Evolutionary conservation across 1,284 basidiomycete species (phyloP).

Genomic region (Exobasidium cylindrosporum): DNA sequence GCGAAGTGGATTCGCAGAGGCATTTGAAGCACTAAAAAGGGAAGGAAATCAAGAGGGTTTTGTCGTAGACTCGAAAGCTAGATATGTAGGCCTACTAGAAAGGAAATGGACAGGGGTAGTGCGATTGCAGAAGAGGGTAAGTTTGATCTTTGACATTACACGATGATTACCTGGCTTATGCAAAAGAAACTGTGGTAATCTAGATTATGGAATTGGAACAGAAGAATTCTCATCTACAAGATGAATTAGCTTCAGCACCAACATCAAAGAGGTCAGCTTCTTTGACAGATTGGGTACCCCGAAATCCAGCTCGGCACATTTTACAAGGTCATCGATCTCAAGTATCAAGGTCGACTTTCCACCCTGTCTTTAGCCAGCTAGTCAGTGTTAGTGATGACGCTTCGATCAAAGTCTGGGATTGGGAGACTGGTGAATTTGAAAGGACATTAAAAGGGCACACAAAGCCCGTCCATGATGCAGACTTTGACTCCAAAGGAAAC

Average conservation of each 20-base stretch:
- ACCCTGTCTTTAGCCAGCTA: slow-evolving; percentile 77
- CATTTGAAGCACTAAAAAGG: slow-evolving; percentile 66
- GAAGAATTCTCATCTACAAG: slow-evolving; percentile 69
- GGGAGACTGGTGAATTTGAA: slow-evolving; percentile 90
- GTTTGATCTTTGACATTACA: slow-evolving; percentile 20
- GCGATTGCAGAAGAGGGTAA: slow-evolving; percentile 84
- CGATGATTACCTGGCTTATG: slow-evolving; percentile 64
- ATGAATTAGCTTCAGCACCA: slow-evolving; percentile 66
- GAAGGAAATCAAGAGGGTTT: slow-evolving; percentile 65
- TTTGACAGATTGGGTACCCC: slow-evolving; percentile 76
- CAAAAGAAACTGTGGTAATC: slow-evolving; percentile 92
- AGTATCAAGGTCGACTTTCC: slow-evolving; percentile 77
- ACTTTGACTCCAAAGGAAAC: slow-evolving; percentile 80
- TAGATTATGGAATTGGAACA: slow-evolving; percentile 69
- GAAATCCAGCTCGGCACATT: slow-evolving; percentile 72
- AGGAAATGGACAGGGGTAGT: slow-evolving; percentile 96
- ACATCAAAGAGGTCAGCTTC: slow-evolving; percentile 66
- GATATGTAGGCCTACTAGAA: slow-evolving; percentile 77
- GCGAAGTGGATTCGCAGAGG: slow-evolving; percentile 64
- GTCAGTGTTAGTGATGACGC: slow-evolving; percentile 83
- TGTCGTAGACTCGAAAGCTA: slow-evolving; percentile 73
- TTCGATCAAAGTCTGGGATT: slow-evolving; percentile 89
- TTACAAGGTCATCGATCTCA: slow-evolving; percentile 75
- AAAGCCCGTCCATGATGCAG: slow-evolving; percentile 78
- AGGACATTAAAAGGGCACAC: slow-evolving; percentile 88